Evolutionary conservation across 2,329 filamentous ascomycete species (phyloP).

Genomic region (Beauveria medogensis): DNA sequence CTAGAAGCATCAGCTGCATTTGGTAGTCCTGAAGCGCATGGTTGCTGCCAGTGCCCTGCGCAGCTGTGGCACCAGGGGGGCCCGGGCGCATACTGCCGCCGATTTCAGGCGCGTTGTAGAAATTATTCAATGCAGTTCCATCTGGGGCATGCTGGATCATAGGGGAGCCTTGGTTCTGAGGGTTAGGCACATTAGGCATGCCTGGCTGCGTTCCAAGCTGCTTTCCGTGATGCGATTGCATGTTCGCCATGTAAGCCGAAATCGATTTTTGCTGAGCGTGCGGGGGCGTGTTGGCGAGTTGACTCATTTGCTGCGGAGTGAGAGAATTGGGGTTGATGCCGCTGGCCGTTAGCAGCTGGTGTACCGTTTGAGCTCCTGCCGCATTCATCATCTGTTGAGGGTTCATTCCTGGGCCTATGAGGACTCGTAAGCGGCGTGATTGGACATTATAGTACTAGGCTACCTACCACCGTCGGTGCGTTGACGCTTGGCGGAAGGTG

Average conservation of each 20-base stretch:
- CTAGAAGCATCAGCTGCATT: conserved; percentile 80
- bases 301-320: conserved; percentile 67
- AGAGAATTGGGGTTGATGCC: conserved; percentile 70
- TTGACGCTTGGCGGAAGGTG: conserved; percentile 74
- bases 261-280: conserved; percentile 73
- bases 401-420: conserved; percentile 47
- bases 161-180: conserved; percentile 70
- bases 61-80: conserved; percentile 38
- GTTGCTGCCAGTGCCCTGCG: conserved; percentile 49
- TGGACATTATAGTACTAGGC: neutral
- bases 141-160: conserved; percentile 72
- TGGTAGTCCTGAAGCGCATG: conserved; percentile 81
- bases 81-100: conserved; percentile 50
- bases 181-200: conserved; percentile 63
- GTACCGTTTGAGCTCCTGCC: conserved; percentile 41
- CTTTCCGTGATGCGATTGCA: conserved; percentile 72
- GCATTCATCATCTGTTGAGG: conserved; percentile 56
- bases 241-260: conserved; percentile 76
- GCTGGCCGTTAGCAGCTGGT: conserved; percentile 56
- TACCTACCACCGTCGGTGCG: conserved; percentile 56
- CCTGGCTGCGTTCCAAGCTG: conserved; percentile 69
- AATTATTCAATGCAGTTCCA: conserved; percentile 45
- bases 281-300: conserved; percentile 46
- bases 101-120: conserved; percentile 59
- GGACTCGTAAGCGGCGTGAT: neutral